Percentiles rank a stretch among this genome's conserved stretches.
phyloP scores from a whole-genome alignment of 805 yeast species.

The Wickerhamomyces ciferrii region DNA sequence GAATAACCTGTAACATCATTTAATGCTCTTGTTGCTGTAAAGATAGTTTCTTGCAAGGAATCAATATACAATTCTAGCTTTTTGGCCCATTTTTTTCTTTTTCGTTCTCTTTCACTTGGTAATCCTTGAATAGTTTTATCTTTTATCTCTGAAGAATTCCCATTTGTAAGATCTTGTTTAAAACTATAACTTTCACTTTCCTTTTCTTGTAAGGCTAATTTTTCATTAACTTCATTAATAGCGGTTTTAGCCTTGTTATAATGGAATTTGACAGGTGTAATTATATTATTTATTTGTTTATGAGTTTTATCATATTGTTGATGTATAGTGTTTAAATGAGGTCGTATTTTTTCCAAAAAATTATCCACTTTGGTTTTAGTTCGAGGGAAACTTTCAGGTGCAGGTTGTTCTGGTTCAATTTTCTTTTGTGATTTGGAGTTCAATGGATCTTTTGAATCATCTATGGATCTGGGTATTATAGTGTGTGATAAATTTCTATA shows the following conservation, averaged over 20 bases:
- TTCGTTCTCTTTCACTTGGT: slow-evolving; percentile 41
- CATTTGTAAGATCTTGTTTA: slow-evolving; percentile 28
- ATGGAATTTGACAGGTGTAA: slow-evolving; percentile 15
- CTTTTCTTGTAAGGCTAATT: slow-evolving; percentile 29
- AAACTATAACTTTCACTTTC: slow-evolving; percentile 29
- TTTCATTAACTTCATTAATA: slow-evolving; percentile 30
- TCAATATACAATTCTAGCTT: slow-evolving; percentile 44
- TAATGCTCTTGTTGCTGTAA: slow-evolving; percentile 59
- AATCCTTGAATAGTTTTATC: slow-evolving; percentile 27
- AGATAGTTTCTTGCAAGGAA: slow-evolving; percentile 51
- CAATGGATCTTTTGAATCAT: neutral
- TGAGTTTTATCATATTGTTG: slow-evolving; percentile 11
- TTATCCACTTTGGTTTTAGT: slow-evolving; percentile 5
- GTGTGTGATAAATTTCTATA: neutral
- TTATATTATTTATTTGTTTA: slow-evolving; percentile 6
- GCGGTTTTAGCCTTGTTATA: slow-evolving; percentile 26
- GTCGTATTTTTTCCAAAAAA: slow-evolving; percentile 10
- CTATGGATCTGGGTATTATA: neutral
- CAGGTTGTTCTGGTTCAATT: neutral
- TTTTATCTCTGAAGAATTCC: slow-evolving; percentile 2
- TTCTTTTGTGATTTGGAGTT: neutral
- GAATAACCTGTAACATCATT: slow-evolving; percentile 93
- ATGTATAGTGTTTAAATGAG: slow-evolving; percentile 16
- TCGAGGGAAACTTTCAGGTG: neutral
- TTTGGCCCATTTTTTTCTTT: slow-evolving; percentile 35